Evolutionary conservation across 2,329 filamentous ascomycete genomes (phyloP).

Genomic region (Macrophomina phaseolina): DNA sequence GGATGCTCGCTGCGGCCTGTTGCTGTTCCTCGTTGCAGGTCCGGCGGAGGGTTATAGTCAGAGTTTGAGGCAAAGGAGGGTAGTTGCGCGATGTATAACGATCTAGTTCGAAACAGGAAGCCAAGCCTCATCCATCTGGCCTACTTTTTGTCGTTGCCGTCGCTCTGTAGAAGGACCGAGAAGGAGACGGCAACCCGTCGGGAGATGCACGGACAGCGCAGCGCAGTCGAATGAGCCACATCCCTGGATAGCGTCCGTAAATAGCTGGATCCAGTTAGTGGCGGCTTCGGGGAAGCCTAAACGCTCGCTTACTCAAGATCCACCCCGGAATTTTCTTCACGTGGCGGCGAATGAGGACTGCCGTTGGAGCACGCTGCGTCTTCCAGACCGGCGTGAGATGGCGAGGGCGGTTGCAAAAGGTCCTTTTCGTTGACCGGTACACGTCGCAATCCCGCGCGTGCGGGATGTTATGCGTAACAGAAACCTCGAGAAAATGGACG

Average conservation of each 20-base stretch:
- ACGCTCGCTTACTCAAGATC: constrained; percentile 5
- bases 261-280: constrained; percentile 10
- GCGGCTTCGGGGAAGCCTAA: not conserved
- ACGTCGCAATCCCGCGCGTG: constrained; percentile 17
- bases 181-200: not conserved
- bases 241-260: not conserved
- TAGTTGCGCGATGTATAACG: constrained; percentile 12
- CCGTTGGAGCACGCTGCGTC: not conserved
- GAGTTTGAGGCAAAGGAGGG: constrained; percentile 9
- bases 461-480: constrained; percentile 23
- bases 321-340: not conserved
- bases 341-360: not conserved
- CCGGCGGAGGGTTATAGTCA: not conserved
- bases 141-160: not conserved
- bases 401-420: not conserved
- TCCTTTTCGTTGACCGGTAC: not conserved
- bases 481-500: not conserved
- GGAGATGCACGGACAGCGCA: not conserved
- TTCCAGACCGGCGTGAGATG: not conserved
- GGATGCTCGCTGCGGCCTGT: too few relatives aligned
- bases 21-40: not conserved
- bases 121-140: not conserved
- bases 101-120: constrained; percentile 6
- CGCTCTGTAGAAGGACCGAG: not conserved
- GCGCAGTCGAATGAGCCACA: not conserved